These are phyloP conservation scores for Podospora pseudocomata DNA, from an alignment of 495 filamentous ascomycete genomes.

Conservation along the genomic window DNA sequence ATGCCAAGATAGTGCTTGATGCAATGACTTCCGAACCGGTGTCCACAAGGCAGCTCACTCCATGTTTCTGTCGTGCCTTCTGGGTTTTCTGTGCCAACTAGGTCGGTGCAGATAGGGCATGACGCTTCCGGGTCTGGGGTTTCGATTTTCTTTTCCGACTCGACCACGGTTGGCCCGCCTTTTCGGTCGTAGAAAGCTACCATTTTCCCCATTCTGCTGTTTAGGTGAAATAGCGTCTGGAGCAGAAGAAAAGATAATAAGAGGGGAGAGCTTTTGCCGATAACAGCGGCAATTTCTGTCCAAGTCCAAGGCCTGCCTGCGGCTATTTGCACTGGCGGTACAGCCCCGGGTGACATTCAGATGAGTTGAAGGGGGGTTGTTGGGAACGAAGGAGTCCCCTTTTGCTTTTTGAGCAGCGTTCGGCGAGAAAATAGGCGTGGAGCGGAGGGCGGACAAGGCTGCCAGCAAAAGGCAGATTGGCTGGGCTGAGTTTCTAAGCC, in stretches of 20 bases:
- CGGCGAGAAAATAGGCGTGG: not conserved
- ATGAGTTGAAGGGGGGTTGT: not conserved
- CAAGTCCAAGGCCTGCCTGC: not conserved
- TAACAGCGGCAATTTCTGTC: not conserved
- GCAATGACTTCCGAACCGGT: constrained; percentile 45
- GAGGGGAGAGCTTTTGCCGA: not conserved
- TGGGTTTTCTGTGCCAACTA: constrained; percentile 32
- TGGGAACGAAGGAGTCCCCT: not conserved
- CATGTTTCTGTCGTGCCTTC: constrained; percentile 42
- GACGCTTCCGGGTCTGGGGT: constrained; percentile 27
- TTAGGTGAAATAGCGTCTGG: not conserved
- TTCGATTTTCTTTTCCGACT: constrained; percentile 16
- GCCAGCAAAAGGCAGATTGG: not conserved
- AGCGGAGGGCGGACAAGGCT: not conserved
- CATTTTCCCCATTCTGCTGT: not conserved
- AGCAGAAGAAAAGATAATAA: not conserved
- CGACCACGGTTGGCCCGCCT: constrained; percentile 9
- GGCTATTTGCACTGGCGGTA: not conserved
- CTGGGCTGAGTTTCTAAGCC: not conserved
- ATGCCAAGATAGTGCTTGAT: constrained; percentile 45
- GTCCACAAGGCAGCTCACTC: constrained; percentile 44
- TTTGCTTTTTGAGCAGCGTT: not conserved
- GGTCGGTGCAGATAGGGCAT: constrained; percentile 47
- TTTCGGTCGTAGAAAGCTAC: not conserved
- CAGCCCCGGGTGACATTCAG: not conserved